A percentile compares a stretch with the other conserved stretches of the same genome.
Conservation (phyloP, 495 filamentous ascomycete species). For the Chaetomium cochliodes region DNA sequence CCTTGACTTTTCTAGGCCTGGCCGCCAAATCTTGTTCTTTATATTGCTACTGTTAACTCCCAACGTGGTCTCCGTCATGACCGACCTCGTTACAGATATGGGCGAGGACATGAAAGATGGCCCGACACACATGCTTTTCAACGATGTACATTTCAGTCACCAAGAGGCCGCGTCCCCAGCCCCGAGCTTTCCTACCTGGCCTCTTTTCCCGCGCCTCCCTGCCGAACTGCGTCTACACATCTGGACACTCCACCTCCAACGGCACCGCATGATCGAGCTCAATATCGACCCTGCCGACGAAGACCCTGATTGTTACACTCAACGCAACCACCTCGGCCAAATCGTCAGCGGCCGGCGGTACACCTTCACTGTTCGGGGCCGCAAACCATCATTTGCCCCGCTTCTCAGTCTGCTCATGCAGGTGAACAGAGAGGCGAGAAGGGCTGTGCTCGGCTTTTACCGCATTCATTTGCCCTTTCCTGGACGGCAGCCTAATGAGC, state of each 20-base stretch:
- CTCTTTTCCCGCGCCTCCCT: not conserved
- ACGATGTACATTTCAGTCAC: too few species aligned
- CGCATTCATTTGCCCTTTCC: not conserved
- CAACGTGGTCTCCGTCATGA: too few species aligned
- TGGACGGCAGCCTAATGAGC: not conserved
- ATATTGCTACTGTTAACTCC: too few species aligned
- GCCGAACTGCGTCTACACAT: not conserved
- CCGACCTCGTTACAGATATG: too few species aligned
- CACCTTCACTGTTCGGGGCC: too few species aligned
- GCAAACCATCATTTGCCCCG: not conserved
- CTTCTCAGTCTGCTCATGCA: not conserved
- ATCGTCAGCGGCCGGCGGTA: slow-evolving; percentile 5
- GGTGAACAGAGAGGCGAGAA: slow-evolving; percentile 1
- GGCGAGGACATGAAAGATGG: too few species aligned
- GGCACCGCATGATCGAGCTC: slow-evolving; percentile 4
- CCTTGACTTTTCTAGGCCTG: too few species aligned
- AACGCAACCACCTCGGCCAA: not conserved
- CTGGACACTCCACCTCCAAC: not conserved
- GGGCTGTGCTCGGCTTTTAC: not conserved
- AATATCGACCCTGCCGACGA: not conserved
- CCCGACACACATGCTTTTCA: too few species aligned
- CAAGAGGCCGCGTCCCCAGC: too few species aligned
- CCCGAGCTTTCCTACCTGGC: too few species aligned
- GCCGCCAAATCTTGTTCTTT: too few species aligned
- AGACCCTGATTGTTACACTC: not conserved